Evolutionary conservation across 2,329 filamentous ascomycete genomes (phyloP), one percentile per base, ranked within the genome.

Genomic region (Ceratocystis papillata): DNA sequence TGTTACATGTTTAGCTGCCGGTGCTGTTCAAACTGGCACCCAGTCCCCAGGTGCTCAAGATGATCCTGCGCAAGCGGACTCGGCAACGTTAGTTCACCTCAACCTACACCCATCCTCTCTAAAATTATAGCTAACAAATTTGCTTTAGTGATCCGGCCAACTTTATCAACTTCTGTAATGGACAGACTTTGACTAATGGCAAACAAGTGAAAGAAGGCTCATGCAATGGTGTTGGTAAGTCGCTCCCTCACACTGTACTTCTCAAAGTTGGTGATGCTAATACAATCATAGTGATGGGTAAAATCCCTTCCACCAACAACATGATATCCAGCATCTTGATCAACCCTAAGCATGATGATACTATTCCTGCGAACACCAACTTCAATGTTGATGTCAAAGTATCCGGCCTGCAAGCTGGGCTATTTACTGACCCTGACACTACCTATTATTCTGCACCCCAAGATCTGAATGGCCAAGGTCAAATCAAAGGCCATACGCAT

Each of bases 381-480:
- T 86, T 86, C 72, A 74, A 79, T 62, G 78, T 85, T 67, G 70
- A 76, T n/a, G 75, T 85, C 25, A 78, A 80, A 69, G 76, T 81
- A 50, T 69, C 73, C 65, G 83, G 84, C 75, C 77, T 86, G 69
- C 72, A 77, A 20, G 75, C 83, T 15, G 83, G 83, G n/a, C 76
- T 77, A 63, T 86, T 86, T 72, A 85, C 83, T 69, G 85, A 86
- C 70, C 80, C 83, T 45, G 76, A 78, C 63, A 77, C 71, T 69
- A 85, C 83, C 44, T 86, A 86, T 77, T 86, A 86, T 74, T 74
- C 81, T 3, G 82, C 82, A 10, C 83, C 83, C 8, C 82, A 85
- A 73, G 72, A 79, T 53, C 73, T 85, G 2, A 75, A 80, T 69
- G 72, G 73, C 53, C 66, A 72, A 28, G 82, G 82, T 55, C 73